Percentiles rank a stretch among this genome's conserved stretches.
These are phyloP conservation scores for Candida jianshihensis DNA, from an alignment of 805 yeast genomes.

Conservation along the genomic window DNA sequence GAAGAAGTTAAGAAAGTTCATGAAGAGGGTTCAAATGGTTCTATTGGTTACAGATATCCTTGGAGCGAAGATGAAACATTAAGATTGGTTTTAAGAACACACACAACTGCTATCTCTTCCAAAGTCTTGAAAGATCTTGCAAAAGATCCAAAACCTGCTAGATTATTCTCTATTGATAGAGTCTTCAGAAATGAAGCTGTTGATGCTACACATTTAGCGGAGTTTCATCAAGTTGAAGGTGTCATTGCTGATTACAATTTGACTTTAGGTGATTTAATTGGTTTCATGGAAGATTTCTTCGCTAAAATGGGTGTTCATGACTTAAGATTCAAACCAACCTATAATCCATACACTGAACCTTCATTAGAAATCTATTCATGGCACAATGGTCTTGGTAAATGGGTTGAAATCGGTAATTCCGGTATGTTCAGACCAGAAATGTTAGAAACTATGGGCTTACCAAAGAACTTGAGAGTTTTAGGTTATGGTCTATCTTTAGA, in stretches of 20 bases:
- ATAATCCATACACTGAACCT: constrained; percentile 99
- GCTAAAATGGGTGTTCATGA: constrained; percentile 95
- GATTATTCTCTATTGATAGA: constrained; percentile 93
- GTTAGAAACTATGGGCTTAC: constrained; percentile 98
- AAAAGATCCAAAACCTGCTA: constrained; percentile 77
- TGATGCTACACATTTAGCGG: constrained; percentile 98
- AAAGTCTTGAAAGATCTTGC: constrained; percentile 84
- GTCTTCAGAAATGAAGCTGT: constrained; percentile 99
- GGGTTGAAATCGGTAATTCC: constrained; percentile 99
- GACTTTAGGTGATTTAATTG: constrained; percentile 93
- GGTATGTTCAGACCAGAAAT: constrained; percentile 99
- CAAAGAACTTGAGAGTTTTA: constrained; percentile 84
- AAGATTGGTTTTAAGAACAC: constrained; percentile 92
- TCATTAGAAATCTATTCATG: constrained; percentile 95
- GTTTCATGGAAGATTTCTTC: constrained; percentile 97
- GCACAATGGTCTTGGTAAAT: constrained; percentile 88
- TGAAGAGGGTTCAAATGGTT: constrained; percentile 84
- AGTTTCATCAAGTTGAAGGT: constrained; percentile 99
- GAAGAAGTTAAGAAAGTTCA: constrained; percentile 78
- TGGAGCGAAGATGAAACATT: constrained; percentile 91
- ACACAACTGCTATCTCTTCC: constrained; percentile 92
- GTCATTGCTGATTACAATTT: constrained; percentile 94
- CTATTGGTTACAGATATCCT: constrained; percentile 97
- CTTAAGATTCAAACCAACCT: constrained; percentile 96
- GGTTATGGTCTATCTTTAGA: constrained; percentile 98